Evolutionary conservation across 2,329 filamentous ascomycete species (phyloP).

Genomic region (Colletotrichum sidae): DNA sequence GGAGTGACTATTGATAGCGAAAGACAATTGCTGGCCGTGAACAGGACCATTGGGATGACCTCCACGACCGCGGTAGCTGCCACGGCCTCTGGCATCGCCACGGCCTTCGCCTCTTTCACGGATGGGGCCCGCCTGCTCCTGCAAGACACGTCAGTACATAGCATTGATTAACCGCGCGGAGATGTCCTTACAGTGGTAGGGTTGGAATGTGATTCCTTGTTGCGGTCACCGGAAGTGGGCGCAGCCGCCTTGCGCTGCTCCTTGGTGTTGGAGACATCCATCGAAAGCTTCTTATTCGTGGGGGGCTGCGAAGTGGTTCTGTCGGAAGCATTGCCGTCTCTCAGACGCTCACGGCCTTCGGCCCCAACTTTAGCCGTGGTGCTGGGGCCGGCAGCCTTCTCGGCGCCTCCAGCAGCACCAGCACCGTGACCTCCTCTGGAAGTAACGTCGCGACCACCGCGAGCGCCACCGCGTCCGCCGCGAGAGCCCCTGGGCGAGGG

Average conservation of each 20-base stretch:
- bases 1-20: constrained; percentile 47
- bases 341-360: constrained; percentile 49
- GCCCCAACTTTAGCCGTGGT: constrained; percentile 44
- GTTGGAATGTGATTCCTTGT: constrained; percentile 49
- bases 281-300: constrained; percentile 56
- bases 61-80: constrained; percentile 59
- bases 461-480: constrained; percentile 59
- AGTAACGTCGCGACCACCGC: constrained; percentile 53
- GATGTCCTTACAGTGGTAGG: constrained; percentile 16
- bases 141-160: constrained; percentile 23
- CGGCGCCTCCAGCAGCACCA: constrained; percentile 44
- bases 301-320: constrained; percentile 51
- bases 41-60: constrained; percentile 50
- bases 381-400: constrained; percentile 50
- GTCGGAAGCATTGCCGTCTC: constrained; percentile 50
- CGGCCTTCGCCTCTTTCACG: constrained; percentile 49
- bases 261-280: constrained; percentile 53
- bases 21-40: constrained; percentile 50
- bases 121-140: constrained; percentile 43
- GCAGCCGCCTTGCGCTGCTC: constrained; percentile 60
- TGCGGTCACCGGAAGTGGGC: constrained; percentile 38
- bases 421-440: constrained; percentile 44
- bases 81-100: constrained; percentile 53
- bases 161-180: neutral
- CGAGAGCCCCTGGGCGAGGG: constrained; percentile 64